Conservation (phyloP, 2,329 filamentous ascomycete genomes). For the Dactylellina parvicollis region DNA sequence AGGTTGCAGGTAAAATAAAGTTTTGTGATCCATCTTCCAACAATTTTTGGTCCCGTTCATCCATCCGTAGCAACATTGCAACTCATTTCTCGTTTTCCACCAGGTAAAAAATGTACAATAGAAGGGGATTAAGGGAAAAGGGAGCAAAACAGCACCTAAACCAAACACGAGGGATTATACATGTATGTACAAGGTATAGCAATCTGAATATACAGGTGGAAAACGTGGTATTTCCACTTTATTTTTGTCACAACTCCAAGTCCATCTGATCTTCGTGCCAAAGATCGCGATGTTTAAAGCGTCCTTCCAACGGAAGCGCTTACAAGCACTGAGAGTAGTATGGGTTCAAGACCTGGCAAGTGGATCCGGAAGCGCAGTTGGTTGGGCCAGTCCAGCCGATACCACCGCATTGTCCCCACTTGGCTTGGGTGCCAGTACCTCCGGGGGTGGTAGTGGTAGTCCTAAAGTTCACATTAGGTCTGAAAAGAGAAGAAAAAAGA, state of each 20-base stretch:
- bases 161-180: constrained; percentile 29
- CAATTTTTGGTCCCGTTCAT: constrained; percentile 22
- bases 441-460: constrained; percentile 10
- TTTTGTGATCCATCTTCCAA: constrained; percentile 46
- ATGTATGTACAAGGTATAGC: constrained; percentile 51
- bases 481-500: too few relatives aligned
- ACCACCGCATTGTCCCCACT: constrained; percentile 57
- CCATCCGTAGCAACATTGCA: constrained; percentile 25
- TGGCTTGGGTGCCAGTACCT: neutral
- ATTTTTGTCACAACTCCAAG: neutral
- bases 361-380: constrained; percentile 51
- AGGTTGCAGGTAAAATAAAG: constrained; percentile 20
- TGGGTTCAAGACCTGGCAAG: constrained; percentile 54
- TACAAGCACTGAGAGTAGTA: constrained; percentile 58
- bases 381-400: constrained; percentile 55
- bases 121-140: constrained; percentile 16
- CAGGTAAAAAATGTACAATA: constrained; percentile 38
- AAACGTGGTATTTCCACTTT: constrained; percentile 8
- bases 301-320: constrained; percentile 19
- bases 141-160: neutral
- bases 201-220: constrained; percentile 48
- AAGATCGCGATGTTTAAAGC: constrained; percentile 24
- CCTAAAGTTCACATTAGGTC: too few relatives aligned
- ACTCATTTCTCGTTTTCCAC: constrained; percentile 19
- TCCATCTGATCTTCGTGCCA: constrained; percentile 40